Base-by-base conservation (phyloP, 208 protist genomes). In the Phytomonas francai region DNA sequence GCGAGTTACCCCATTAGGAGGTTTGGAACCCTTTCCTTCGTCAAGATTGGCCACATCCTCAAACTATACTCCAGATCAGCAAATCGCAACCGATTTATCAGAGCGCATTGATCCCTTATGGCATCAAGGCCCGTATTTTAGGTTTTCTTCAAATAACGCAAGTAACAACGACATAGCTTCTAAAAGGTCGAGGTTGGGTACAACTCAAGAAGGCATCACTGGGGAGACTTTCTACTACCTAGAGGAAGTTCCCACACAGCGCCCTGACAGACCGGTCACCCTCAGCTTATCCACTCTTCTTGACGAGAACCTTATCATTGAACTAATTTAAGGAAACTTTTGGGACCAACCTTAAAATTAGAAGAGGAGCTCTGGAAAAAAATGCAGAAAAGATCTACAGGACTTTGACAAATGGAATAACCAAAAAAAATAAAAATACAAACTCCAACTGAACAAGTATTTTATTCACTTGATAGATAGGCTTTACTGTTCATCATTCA, bases 1-100 rank as follows among this genome's bases (percentile, higher is more conserved):
- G 36, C 77, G 73, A 9, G 88, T 88, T 1, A 69, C 75, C 39
- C 70, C 83, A n/a, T 63, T 93, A 0, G 88, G 88, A 2, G 88
- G 88, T 0, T 70, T 93, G 5, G 74, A 91, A 62, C 88, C 88
- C 0, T 77, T 74, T 1, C 74, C 81, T 3, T 93, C 91, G 67
- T 28, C 72, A 9, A 65, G 59, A 27, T 67, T 89, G 3, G 49
- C 81, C 0, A 71, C 76, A 12, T 79, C 78, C 28, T 71, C 84
- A 11, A 83, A 80, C 36, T 89, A 80, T 62, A 68, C 89, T 54
- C 84, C 88, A 7, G 81, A 91, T 28, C 49, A 91, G 14, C 88
- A 89, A 65, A 60, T 68, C 0, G 83, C 85, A 19, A 36, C 32
- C 19, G 54, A 63, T 5, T 63, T 51, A 22, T 63, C 59, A 16